Conservation (phyloP, 2,329 filamentous ascomycete species). For the Domatiomyces catenatus region DNA sequence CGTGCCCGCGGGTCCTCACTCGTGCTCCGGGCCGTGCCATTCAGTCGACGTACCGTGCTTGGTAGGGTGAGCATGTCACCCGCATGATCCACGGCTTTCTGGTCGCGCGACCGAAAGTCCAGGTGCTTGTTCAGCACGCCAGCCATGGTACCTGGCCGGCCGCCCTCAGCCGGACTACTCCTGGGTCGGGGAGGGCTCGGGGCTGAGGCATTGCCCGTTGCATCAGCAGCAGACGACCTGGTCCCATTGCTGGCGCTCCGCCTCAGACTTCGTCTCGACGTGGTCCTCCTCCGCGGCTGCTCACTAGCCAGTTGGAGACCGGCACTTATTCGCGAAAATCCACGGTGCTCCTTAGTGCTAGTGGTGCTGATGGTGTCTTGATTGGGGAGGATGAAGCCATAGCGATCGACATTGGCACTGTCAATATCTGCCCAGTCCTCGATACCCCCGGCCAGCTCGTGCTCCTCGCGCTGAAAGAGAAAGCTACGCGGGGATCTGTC, state of each 20-base stretch:
- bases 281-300: conserved; percentile 38
- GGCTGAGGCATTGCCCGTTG: conserved; percentile 13
- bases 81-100: conserved; percentile 43
- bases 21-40: conserved; percentile 29
- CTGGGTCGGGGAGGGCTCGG: conserved; percentile 26
- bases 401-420: conserved; percentile 45
- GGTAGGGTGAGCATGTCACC: conserved; percentile 49
- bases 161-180: conserved; percentile 4
- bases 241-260: conserved; percentile 18
- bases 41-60: conserved; percentile 30
- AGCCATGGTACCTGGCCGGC: conserved; percentile 26
- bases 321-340: conserved; percentile 45
- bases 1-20: conserved; percentile 11
- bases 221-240: neutral
- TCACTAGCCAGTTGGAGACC: conserved; percentile 42
- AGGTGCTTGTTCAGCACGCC: conserved; percentile 37
- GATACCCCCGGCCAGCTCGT: conserved; percentile 46
- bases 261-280: conserved; percentile 30
- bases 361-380: conserved; percentile 6
- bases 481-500: neutral
- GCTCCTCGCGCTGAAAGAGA: conserved; percentile 29
- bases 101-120: conserved; percentile 23
- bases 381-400: conserved; percentile 44
- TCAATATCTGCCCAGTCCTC: conserved; percentile 50
- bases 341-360: conserved; percentile 22